Evolutionary conservation across 805 yeast species (phyloP).

Genomic region (Candida wancherniae): DNA sequence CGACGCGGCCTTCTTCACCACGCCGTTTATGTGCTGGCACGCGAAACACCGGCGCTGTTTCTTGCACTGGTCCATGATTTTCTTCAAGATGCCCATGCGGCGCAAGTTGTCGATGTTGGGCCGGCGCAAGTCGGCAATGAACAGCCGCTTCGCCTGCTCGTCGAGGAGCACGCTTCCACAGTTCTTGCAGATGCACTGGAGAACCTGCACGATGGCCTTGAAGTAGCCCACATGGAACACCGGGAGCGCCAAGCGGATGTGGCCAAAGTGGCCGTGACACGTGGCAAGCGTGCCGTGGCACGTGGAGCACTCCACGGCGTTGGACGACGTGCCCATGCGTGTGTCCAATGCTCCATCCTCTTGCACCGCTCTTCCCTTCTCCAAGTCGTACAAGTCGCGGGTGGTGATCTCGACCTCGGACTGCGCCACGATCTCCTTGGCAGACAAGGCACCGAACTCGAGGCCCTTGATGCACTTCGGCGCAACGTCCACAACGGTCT

Average conservation of each 20-base stretch:
- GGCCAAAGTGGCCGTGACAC: slow-evolving; percentile 99
- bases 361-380: slow-evolving; percentile 81
- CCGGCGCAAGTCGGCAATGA: slow-evolving; percentile 71
- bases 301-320: slow-evolving; percentile 79
- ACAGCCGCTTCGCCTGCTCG: slow-evolving; percentile 65
- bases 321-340: slow-evolving; percentile 90
- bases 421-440: slow-evolving; percentile 86
- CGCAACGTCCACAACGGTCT: slow-evolving; percentile 65
- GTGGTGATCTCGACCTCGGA: slow-evolving; percentile 92
- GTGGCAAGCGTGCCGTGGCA: slow-evolving; percentile 90
- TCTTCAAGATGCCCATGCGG: slow-evolving; percentile 83
- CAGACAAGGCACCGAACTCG: slow-evolving; percentile 89
- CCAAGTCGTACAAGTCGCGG: slow-evolving; percentile 87
- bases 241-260: slow-evolving; percentile 86
- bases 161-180: slow-evolving; percentile 78
- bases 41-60: slow-evolving; percentile 87
- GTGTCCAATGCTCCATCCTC: slow-evolving; percentile 85
- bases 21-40: slow-evolving; percentile 91
- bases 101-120: slow-evolving; percentile 88
- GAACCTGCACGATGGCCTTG: slow-evolving; percentile 79
- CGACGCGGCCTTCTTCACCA: slow-evolving; percentile 91
- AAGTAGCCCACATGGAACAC: slow-evolving; percentile 97
- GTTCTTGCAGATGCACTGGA: slow-evolving; percentile 86
- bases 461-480: slow-evolving; percentile 89
- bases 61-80: slow-evolving; percentile 85